A percentile compares a stretch with the other conserved stretches of the same genome.
Evolutionary conservation across 2,329 filamentous ascomycete species (phyloP).

Genomic region (Apiospora phragmitis): DNA sequence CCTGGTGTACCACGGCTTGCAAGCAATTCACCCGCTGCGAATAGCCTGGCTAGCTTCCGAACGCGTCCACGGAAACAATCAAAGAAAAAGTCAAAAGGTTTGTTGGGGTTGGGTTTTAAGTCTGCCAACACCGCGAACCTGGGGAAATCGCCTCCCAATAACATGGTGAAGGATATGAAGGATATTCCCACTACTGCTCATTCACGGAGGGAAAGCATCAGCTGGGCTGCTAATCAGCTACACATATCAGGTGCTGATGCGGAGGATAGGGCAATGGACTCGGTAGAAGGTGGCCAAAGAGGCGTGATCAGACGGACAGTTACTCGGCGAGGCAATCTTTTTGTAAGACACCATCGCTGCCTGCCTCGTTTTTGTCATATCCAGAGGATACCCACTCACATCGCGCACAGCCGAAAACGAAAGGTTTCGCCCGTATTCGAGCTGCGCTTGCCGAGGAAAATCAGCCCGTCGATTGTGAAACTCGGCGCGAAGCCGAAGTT

Average conservation of each 20-base stretch:
- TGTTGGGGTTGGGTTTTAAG: conserved; percentile 52
- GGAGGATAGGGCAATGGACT: conserved; percentile 63
- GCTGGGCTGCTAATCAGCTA: conserved; percentile 84
- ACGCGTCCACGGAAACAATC: conserved; percentile 70
- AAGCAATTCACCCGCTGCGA: conserved; percentile 68
- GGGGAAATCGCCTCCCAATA: conserved; percentile 73
- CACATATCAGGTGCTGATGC: conserved; percentile 82
- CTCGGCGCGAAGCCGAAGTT: conserved; percentile 89
- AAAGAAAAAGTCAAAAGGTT: conserved; percentile 50
- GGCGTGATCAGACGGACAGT: conserved; percentile 82
- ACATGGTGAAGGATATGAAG: conserved; percentile 36
- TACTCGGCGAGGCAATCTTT: conserved; percentile 81
- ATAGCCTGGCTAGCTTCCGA: conserved; percentile 81
- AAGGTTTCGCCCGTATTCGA: conserved; percentile 89
- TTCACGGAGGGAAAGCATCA: conserved; percentile 82
- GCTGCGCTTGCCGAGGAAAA: conserved; percentile 87
- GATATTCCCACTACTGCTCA: conserved; percentile 39
- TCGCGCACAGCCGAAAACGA: conserved; percentile 78
- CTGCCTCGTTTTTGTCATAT: background rate
- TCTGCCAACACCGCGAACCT: conserved; percentile 41
- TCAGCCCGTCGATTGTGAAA: conserved; percentile 84
- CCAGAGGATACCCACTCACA: conserved; percentile 19
- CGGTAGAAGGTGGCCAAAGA: conserved; percentile 55
- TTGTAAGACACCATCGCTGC: conserved; percentile 57
- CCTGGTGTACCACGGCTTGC: conserved; percentile 61